Evolutionary conservation across 805 yeast species (phyloP), one percentile per base, ranked within the genome.

Genomic region (Wickerhamomyces chaumierensis): DNA sequence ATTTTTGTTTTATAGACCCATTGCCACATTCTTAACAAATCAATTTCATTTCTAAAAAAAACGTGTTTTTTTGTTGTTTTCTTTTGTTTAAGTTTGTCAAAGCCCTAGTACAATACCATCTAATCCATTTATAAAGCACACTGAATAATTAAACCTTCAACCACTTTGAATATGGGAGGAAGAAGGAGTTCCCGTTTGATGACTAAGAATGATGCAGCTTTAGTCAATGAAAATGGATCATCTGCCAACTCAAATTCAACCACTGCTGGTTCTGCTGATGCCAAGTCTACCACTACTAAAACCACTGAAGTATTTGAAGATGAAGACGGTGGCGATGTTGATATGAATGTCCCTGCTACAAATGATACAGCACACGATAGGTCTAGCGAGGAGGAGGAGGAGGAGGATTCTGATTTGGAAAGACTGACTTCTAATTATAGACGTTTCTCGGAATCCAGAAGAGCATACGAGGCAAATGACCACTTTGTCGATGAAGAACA

Each of bases 351-450:
- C 12, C 59, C 49, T 14, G 49, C 34, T 4, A 46, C 44, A 1
- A 47, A 39, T 7, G 11, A 28, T 8, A 37, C n/a, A n/a, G n/a
- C n/a, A n/a, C n/a, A n/a, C n/a, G n/a, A n/a, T n/a, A n/a, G n/a
- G n/a, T n/a, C n/a, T 1, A 40, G 37, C 2, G 41, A 42, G 11
- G 49, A 44, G 3, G 55, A 49, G 12, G 59, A 55, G 8, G 58
- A 57, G 9, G 62, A 52, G 5, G 52, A 47, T 7, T 41, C 49
- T 1, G 54, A 66, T 3, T 46, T 71, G 19, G 48, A 48, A 4
- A 50, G 73, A 33, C 48, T 71, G 34, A 58, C 71, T 8, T 66
- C 62, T 14, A 68, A 66, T 31, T 60, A 60, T 39, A 49, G 63
- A 41, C 44, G 62, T 14, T 54, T 48, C 40, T 58, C 64, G 2